Percentiles rank a stretch among this genome's conserved stretches.
Conservation (phyloP, 2,329 filamentous ascomycete genomes). For the Didymella lethalis region DNA sequence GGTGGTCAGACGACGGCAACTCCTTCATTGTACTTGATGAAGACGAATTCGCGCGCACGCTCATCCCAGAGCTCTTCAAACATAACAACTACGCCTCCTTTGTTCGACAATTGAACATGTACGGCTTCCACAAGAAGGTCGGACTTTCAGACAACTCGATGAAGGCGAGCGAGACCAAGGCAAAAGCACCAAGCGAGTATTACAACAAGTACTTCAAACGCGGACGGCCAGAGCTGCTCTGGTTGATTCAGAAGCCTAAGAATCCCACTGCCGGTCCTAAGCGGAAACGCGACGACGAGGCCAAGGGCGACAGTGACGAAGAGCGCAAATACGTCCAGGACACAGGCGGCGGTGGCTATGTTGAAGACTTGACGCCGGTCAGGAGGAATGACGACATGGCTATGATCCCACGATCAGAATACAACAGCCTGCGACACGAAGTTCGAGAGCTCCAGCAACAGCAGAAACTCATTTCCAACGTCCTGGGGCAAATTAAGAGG, state of each 20-base stretch:
- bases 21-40: constrained; percentile 97
- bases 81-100: constrained; percentile 83
- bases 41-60: constrained; percentile 80
- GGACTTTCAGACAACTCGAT: constrained; percentile 95
- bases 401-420: constrained; percentile 72
- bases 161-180: constrained; percentile 95
- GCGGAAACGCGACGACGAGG: constrained; percentile 62
- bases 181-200: constrained; percentile 98
- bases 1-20: constrained; percentile 95
- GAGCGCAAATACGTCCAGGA: constrained; percentile 57
- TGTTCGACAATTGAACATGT: constrained; percentile 72
- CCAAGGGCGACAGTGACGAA: constrained; percentile 76
- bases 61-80: constrained; percentile 80
- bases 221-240: constrained; percentile 88
- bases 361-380: constrained; percentile 53
- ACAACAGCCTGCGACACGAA: constrained; percentile 79
- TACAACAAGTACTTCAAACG: constrained; percentile 96
- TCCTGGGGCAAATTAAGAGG: constrained; percentile 79
- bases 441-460: constrained; percentile 83
- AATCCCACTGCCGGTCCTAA: constrained; percentile 64
- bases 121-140: constrained; percentile 64
- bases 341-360: constrained; percentile 52
- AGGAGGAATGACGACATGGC: constrained; percentile 55
- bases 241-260: constrained; percentile 96
- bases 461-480: constrained; percentile 83